These are phyloP conservation scores for Alternaria burnsii DNA, from an alignment of 2,329 filamentous ascomycete genomes.

Conservation along the genomic window DNA sequence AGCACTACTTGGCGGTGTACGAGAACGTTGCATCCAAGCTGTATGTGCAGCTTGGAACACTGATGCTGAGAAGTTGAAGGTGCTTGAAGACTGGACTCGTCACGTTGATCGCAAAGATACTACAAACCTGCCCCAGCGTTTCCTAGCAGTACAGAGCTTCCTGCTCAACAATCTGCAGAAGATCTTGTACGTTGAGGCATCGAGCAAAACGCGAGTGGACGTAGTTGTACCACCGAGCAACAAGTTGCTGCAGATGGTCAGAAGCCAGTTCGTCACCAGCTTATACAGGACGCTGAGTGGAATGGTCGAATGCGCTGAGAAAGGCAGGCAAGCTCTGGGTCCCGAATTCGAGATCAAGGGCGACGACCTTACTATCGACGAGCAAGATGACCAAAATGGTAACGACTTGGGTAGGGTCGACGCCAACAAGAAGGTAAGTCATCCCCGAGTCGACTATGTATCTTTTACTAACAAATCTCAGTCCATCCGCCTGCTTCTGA, in stretches of 20 bases:
- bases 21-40: slow-evolving; percentile 85
- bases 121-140: slow-evolving; percentile 88
- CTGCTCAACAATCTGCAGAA: slow-evolving; percentile 90
- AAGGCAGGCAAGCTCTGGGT: slow-evolving; percentile 70
- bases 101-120: slow-evolving; percentile 83
- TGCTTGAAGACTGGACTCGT: slow-evolving; percentile 92
- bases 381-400: slow-evolving; percentile 35
- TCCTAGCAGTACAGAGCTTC: slow-evolving; percentile 83
- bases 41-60: slow-evolving; percentile 91
- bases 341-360: slow-evolving; percentile 62
- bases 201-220: slow-evolving; percentile 76
- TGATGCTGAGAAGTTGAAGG: slow-evolving; percentile 91
- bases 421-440: slow-evolving; percentile 47
- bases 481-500: slow-evolving; percentile 93
- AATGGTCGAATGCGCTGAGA: slow-evolving; percentile 96
- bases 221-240: slow-evolving; percentile 85
- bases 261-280: slow-evolving; percentile 90
- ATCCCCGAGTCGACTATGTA: not conserved
- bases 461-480: slow-evolving; percentile 50
- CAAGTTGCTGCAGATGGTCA: slow-evolving; percentile 89
- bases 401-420: slow-evolving; percentile 45
- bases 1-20: slow-evolving; percentile 75
- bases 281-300: slow-evolving; percentile 93
- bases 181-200: slow-evolving; percentile 91
- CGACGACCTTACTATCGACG: slow-evolving; percentile 56